Evolutionary conservation across 148 eudicot species (phyloP).

Genomic region (Selenicereus undatus): DNA sequence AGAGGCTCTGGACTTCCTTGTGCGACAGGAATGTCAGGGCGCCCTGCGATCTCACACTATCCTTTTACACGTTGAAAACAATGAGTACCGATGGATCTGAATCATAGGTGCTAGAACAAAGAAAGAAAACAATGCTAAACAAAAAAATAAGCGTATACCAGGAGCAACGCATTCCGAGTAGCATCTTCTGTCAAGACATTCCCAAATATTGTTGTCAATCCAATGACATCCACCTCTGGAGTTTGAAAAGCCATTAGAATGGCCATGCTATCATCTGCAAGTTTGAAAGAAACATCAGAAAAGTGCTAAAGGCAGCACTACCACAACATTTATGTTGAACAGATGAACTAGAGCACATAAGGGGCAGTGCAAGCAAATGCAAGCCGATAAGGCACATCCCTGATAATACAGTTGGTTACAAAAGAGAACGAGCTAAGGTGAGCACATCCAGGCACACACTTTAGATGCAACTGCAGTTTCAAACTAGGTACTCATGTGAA

Average conservation of each 20-base stretch:
- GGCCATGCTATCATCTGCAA: constrained; percentile 90
- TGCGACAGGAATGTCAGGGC: constrained; percentile 78
- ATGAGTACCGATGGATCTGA: constrained; percentile 32
- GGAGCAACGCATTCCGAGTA: constrained; percentile 68
- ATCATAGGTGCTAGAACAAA: neutral
- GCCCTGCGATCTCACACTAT: constrained; percentile 98
- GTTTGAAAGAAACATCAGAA: constrained; percentile 5
- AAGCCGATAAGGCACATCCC: neutral
- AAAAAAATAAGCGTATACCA: constrained; percentile 47
- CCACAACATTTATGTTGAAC: neutral
- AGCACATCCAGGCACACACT: neutral
- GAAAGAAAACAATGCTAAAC: neutral
- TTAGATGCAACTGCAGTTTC: neutral
- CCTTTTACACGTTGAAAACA: constrained; percentile 54
- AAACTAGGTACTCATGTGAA: neutral
- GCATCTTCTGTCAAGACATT: constrained; percentile 75
- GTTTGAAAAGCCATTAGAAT: constrained; percentile 90
- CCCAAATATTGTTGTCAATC: constrained; percentile 86
- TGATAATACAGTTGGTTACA: too few relatives aligned
- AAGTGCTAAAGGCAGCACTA: neutral
- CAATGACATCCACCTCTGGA: constrained; percentile 67
- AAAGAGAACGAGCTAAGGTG: neutral
- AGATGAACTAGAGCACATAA: neutral
- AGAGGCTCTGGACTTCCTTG: constrained; percentile 83
- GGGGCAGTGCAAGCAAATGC: neutral